Conservation (phyloP, 2,329 filamentous ascomycete species). For the Davidsoniella eucalypti region DNA sequence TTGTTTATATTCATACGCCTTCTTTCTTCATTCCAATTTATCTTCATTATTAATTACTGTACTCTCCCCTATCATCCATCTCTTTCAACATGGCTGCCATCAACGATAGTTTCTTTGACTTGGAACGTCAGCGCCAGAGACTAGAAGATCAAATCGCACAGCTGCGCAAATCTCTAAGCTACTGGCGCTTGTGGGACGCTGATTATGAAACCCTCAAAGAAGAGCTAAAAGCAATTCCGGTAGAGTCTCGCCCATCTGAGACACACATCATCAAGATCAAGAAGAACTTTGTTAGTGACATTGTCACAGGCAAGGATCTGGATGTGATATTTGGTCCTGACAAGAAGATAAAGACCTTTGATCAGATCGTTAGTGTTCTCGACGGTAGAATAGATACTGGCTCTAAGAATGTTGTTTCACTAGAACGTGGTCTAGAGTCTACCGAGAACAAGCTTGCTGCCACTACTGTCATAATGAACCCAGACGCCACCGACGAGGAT, state of each 20-base stretch:
- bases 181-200: constrained; percentile 83
- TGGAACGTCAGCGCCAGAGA: constrained; percentile 58
- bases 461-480: constrained; percentile 13
- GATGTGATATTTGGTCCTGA: constrained; percentile 27
- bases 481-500: constrained; percentile 24
- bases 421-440: constrained; percentile 29
- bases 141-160: constrained; percentile 58
- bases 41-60: background rate
- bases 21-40: background rate
- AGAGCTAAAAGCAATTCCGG: constrained; percentile 46
- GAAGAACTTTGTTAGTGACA: constrained; percentile 41
- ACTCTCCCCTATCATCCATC: background rate
- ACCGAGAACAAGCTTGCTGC: constrained; percentile 43
- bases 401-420: constrained; percentile 9
- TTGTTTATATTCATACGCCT: no score
- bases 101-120: constrained; percentile 41
- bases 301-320: constrained; percentile 43
- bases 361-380: constrained; percentile 42
- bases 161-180: constrained; percentile 57
- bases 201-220: constrained; percentile 85
- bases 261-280: constrained; percentile 42
- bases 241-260: constrained; percentile 23
- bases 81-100: constrained; percentile 22
- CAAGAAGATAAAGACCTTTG: constrained; percentile 17
- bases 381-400: constrained; percentile 18